Evolutionary conservation across 257 asterid genomes (phyloP), one percentile per base, ranked within the genome.

Genomic region (Nicotiana undulata): DNA sequence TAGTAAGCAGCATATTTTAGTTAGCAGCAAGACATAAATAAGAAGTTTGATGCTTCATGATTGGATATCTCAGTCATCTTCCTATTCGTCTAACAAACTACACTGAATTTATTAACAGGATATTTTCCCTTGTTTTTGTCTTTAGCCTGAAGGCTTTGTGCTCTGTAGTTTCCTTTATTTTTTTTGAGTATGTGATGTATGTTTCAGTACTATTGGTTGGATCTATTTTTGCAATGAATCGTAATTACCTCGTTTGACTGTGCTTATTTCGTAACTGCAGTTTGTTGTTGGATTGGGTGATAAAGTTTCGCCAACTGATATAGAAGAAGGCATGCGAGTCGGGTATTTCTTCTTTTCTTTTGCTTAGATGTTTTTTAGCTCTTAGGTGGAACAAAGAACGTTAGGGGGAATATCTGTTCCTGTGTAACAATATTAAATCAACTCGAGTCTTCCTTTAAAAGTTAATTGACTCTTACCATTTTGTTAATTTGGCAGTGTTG

Each of bases 281-380:
- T 94, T 94, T 86, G 98, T 93, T 85, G 98, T 94, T 79, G 98
- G 98, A 78, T 84, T 94, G 75, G 98, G 97, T 24, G 98, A 94
- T 84, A 93, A 94, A 87, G 98, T 93, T 75, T 94, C 98, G 32
- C 98, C 98, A 11, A 94, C 98, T 81, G 98, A 94, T 86, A 94
- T 94, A 84, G 98, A 93, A 90, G 98, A 94, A 88, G 98, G 98
- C 87, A 93, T 94, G 98, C 91, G 98, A 53, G 98, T 94, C 6
- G 98, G 98, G 98, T 94, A 81, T 75, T 75, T 79, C 83, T 75
- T 32, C 10, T 32, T n/a, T 59, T 60, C 22, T 59, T 37, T 18
- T 56, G 24, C 3, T 11, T 60, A 15, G 20, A 17, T 59, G 2
- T 16, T 59, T 15, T 58, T 37, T 31, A 32, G n/a, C 53, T 77